Conservation (phyloP, 176 grass and related monocot species). For the Hsuehochloa calcarea region DNA sequence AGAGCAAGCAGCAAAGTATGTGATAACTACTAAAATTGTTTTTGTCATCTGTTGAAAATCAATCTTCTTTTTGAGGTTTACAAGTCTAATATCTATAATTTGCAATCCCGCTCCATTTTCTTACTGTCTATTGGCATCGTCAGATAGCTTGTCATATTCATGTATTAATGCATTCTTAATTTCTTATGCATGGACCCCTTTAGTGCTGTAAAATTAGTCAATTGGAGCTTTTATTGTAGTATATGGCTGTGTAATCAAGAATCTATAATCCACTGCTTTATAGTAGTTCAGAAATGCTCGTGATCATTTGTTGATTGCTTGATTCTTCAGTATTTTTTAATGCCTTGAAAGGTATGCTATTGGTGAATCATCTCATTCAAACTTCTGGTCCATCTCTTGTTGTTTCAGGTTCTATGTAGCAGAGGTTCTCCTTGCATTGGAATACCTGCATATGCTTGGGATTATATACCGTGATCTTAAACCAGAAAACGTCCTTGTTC, state of each 20-base stretch:
- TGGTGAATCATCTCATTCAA: background rate
- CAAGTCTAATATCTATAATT: background rate
- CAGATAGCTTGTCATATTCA: background rate
- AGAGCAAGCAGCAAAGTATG: conserved; percentile 82
- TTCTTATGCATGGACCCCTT: background rate
- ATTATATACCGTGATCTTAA: conserved; percentile 88
- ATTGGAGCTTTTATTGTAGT: background rate
- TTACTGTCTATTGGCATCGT: background rate
- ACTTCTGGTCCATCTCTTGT: background rate
- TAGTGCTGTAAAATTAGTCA: background rate
- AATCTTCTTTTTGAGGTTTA: background rate
- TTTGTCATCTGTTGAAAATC: background rate
- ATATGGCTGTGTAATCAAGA: background rate
- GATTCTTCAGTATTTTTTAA: background rate
- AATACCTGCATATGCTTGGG: conserved; percentile 85
- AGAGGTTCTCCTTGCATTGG: conserved; percentile 64
- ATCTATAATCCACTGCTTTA: background rate
- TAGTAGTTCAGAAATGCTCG: background rate
- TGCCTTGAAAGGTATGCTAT: background rate
- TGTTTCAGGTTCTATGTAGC: conserved; percentile 73
- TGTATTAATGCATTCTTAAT: background rate
- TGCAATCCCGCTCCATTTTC: background rate
- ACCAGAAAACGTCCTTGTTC: conserved; percentile 77
- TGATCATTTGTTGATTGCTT: conserved; percentile 8
- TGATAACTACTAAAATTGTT: conserved; percentile 11